Evolutionary conservation across 352 stramenopile genomes (phyloP), one percentile per base, ranked within the genome.

Genomic region (Globisporangium okanoganense): DNA sequence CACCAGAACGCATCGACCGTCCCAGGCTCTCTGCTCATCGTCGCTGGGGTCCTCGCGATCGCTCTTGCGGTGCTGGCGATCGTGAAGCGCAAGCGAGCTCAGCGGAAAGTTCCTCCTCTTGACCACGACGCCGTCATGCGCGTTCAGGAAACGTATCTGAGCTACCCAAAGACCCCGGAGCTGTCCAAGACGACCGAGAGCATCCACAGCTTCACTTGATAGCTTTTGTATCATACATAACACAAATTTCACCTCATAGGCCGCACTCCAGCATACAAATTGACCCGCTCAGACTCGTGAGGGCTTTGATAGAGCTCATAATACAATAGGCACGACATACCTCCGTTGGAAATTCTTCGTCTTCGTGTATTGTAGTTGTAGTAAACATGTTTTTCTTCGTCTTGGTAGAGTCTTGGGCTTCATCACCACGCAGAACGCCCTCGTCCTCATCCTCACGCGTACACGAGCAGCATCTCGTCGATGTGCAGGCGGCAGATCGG

Each of bases 401-500:
- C 49, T 41, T 55, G 16, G 2, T 53, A 7, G 1, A 27, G 5
- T 13, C 2, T 18, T 47, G 38, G 38, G 16, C 14, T 13, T 47
- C 40, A 12, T 49, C 20, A 6, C 18, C n/a, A 48, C 22, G 0
- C 16, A 20, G 13, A 24, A 31, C 31, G 20, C 3, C 9, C n/a
- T 50, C 9, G 22, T 27, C 18, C 20, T 38, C 6, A 43, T 18
- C 12, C 52, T 83, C 69, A 95, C 5, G 85, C 83, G 64, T 93
- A 95, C 35, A 95, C 83, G 24, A 87, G 72, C 63, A 95, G 65
- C 73, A 89, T 92, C 41, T 93, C 85, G 29, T 91, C 82, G 50
- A 95, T 90, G 35, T 83, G 76, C 12, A 93, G 62, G 22, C 86
- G 82, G 69, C 86, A 95, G 43, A 95, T 95, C 18, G 86, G 86